Percentiles rank a stretch among this genome's conserved stretches.
Conservation (phyloP, 75 land plant genomes). For the Chamaecyparis obtusa region DNA sequence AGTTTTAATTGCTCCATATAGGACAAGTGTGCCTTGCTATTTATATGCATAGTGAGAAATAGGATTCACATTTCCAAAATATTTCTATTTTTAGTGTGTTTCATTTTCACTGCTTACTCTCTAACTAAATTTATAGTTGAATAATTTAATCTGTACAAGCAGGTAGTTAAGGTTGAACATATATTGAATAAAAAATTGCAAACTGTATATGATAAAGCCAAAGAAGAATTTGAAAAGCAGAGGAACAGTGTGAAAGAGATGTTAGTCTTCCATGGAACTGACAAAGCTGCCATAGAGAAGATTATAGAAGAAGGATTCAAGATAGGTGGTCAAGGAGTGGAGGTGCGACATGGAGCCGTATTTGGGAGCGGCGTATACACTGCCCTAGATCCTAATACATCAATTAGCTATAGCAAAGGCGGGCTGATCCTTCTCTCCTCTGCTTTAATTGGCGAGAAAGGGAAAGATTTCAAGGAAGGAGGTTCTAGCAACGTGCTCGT, state of each 20-base stretch:
- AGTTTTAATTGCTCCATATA: too few relatives aligned
- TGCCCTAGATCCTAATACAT: conserved; percentile 24
- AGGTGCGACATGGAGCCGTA: conserved; percentile 7
- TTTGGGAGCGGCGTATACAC: conserved; percentile 29
- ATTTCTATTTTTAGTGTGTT: too few relatives aligned
- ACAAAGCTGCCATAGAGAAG: conserved; percentile 14
- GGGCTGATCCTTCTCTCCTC: conserved; percentile 21
- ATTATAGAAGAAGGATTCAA: conserved; percentile 30
- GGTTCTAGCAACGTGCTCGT: not conserved
- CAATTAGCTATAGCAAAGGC: conserved; percentile 8
- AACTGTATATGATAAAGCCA: not conserved
- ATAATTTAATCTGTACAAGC: not conserved
- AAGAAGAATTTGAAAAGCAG: not conserved
- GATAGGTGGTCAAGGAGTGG: conserved; percentile 23
- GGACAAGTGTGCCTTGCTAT: too few relatives aligned
- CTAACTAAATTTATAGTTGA: not conserved
- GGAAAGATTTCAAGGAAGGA: not conserved
- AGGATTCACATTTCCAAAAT: not conserved
- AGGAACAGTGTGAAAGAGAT: conserved; percentile 1
- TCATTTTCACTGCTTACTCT: too few relatives aligned
- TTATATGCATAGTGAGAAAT: not conserved
- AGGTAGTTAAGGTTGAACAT: conserved; percentile 21
- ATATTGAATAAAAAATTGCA: conserved; percentile 12
- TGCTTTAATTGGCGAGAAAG: conserved; percentile 19
- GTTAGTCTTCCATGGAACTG: conserved; percentile 31